Base-by-base conservation (phyloP, 495 filamentous ascomycete genomes). In the Apodospora peruviana region DNA sequence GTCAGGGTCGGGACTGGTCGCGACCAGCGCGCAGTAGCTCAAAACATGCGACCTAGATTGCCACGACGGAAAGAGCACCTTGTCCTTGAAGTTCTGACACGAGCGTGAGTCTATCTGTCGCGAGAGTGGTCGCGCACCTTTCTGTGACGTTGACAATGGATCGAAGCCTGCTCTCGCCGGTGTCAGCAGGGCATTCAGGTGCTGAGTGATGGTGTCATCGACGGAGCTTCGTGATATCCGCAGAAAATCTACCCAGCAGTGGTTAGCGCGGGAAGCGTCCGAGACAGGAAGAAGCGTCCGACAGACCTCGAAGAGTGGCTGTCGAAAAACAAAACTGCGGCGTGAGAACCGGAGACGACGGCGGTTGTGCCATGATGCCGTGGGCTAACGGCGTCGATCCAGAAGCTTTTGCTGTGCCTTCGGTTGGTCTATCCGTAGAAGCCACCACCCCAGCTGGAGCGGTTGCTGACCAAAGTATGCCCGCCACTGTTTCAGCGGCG, bases 271-370 rank as follows among this genome's bases (percentile, higher is more conserved):
- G 17, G 35, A 9, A 5, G 39, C 11, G 1, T 4, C 39, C 36
- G 12, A 29, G 12, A 18, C 5, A 25, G 32, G 9, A 24, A 42
- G 27, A 5, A 18, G 19, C 37, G 3, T 18, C 19, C 20, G 21
- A 22, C 39, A 24, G 69, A 90, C 93, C 91, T 89, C 84, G 77
- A 25, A 98, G 74, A 11, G 87, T 78, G 22, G 81, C 78, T 40
- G 91, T 88, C 41, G 90, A 85, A 73, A 97, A 97, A 65, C 93
- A 98, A 59, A 97, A 93, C 64, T 91, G 87, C 16, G 91, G 90
- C 22, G 80, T 91, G 40, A 97, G 73, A 36, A 61, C 58, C 3
- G 90, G 88, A 39, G 73, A 71, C 20, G 74, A 68, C 9, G 79
- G 70, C 21, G 80, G 71, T 50, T 76, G 70, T 36, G 83, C 75